Percentiles rank a stretch among this genome's conserved stretches.
Evolutionary conservation across 1,284 basidiomycete genomes (phyloP).

Genomic region (Naganishia liquefaciens): DNA sequence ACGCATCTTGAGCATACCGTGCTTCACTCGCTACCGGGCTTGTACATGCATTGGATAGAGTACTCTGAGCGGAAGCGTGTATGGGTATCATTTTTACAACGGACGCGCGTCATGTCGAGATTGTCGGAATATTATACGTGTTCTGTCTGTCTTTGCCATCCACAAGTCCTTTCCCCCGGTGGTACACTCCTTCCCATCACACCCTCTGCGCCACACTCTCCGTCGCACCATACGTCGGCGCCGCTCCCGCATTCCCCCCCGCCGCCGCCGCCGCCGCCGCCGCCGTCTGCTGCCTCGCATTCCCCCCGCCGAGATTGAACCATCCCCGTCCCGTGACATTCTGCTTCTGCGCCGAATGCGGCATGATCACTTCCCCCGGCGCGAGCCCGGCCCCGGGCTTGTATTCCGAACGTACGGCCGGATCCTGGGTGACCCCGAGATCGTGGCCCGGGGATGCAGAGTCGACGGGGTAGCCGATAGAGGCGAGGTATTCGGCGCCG

Average conservation of each 20-base stretch:
- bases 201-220: not conserved
- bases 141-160: too few relatives aligned
- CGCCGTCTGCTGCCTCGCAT: not conserved
- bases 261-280: not conserved
- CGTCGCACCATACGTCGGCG: slow-evolving; percentile 8
- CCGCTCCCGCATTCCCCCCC: not conserved
- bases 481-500: slow-evolving; percentile 46
- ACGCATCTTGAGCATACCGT: too few relatives aligned
- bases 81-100: too few relatives aligned
- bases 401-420: slow-evolving; percentile 22
- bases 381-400: slow-evolving; percentile 33
- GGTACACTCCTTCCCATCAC: not conserved
- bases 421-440: slow-evolving; percentile 22
- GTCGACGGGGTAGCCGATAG: slow-evolving; percentile 25
- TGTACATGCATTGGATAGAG: too few relatives aligned
- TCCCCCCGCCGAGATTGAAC: slow-evolving; percentile 25
- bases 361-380: slow-evolving; percentile 28
- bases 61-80: too few relatives aligned
- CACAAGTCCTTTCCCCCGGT: too few relatives aligned
- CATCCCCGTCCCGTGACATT: slow-evolving; percentile 22
- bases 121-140: too few relatives aligned
- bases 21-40: too few relatives aligned
- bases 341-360: slow-evolving; percentile 21
- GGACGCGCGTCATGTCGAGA: too few relatives aligned
- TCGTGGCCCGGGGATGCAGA: slow-evolving; percentile 16